Evolutionary conservation across 1,284 basidiomycete species (phyloP).

Genomic region (Puccinia polysora): DNA sequence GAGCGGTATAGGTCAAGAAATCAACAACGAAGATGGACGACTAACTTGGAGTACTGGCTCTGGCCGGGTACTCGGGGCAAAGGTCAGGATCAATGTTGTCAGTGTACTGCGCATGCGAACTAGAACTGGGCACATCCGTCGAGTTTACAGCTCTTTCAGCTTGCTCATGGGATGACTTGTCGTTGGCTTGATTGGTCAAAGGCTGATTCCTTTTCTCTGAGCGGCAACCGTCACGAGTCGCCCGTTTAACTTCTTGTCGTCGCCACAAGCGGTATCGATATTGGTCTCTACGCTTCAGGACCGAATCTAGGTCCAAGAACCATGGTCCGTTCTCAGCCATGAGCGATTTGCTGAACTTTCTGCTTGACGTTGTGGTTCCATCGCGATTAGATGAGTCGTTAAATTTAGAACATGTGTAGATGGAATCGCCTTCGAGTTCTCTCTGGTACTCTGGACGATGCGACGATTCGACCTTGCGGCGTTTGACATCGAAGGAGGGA

Average conservation of each 20-base stretch:
- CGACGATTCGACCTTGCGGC: conserved; percentile 10
- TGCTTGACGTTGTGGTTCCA: too few species aligned
- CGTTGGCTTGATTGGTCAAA: too few species aligned
- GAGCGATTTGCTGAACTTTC: conserved; percentile 8
- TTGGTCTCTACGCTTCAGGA: conserved; percentile 16
- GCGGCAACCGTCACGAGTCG: too few species aligned
- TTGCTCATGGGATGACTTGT: too few species aligned
- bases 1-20: too few species aligned
- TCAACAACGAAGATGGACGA: background rate
- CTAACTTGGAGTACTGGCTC: conserved; percentile 11
- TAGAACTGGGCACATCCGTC: too few species aligned
- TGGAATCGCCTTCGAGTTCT: conserved; percentile 18
- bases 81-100: too few species aligned
- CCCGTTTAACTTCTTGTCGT: conserved; percentile 11
- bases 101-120: too few species aligned
- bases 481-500: background rate
- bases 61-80: too few species aligned
- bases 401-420: conserved; percentile 23
- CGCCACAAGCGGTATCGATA: conserved; percentile 12
- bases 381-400: background rate
- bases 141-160: too few species aligned
- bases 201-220: too few species aligned
- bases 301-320: background rate
- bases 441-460: conserved; percentile 23
- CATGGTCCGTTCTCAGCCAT: conserved; percentile 12